phyloP scores from a whole-genome alignment of 495 filamentous ascomycete genomes.

The Talaromyces nanjingensis region DNA sequence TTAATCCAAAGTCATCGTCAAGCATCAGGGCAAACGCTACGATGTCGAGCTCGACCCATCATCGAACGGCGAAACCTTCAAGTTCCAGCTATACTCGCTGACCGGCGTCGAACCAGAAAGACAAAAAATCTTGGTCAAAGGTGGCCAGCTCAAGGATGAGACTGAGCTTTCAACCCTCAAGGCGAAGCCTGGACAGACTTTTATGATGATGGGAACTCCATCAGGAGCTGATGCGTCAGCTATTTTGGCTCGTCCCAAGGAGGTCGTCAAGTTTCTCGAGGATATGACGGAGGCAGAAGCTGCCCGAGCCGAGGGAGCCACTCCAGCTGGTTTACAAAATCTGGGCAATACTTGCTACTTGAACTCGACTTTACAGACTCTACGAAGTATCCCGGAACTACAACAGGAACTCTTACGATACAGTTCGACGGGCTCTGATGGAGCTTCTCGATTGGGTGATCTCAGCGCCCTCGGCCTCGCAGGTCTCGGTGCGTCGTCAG shows the following conservation, averaged over 20 bases:
- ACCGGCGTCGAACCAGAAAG: constrained; percentile 94
- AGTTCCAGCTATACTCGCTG: constrained; percentile 88
- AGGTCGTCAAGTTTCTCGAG: constrained; percentile 82
- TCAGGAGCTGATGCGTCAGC: constrained; percentile 49
- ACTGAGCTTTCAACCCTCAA: constrained; percentile 74
- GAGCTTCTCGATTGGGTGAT: constrained; percentile 31
- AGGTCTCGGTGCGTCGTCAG: constrained; percentile 52
- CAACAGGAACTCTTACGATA: constrained; percentile 74
- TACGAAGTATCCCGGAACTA: constrained; percentile 85
- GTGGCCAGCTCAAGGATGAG: constrained; percentile 92
- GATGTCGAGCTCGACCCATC: constrained; percentile 84
- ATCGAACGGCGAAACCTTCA: constrained; percentile 85
- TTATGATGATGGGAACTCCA: constrained; percentile 97
- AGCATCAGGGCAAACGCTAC: constrained; percentile 90
- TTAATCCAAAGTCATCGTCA: constrained; percentile 67
- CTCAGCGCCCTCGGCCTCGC: constrained; percentile 55
- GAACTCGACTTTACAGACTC: constrained; percentile 88
- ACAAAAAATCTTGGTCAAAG: constrained; percentile 92
- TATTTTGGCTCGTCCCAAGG: constrained; percentile 64
- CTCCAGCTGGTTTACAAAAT: constrained; percentile 83
- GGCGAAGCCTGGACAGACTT: constrained; percentile 75
- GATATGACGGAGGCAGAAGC: constrained; percentile 97
- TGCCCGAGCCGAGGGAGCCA: constrained; percentile 74
- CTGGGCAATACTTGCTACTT: constrained; percentile 97
- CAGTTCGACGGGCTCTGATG: constrained; percentile 31